Base-by-base conservation (phyloP, 176 grass and related monocot species). In the Oryza coarctata region DNA sequence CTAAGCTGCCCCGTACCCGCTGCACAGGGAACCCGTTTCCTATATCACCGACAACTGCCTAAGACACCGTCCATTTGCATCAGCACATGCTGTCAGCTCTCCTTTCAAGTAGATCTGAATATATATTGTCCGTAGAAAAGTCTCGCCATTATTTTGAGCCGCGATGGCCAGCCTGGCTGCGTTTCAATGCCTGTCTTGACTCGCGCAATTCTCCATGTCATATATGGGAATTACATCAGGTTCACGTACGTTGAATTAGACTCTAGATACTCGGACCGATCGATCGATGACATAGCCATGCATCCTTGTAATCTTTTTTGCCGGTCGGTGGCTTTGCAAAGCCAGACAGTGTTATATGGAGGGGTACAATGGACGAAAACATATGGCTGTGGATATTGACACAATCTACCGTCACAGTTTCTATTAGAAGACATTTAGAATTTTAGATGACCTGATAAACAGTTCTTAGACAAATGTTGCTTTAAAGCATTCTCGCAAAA, bases 111-210 rank as follows among this genome's bases (percentile, higher is more conserved):
- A 18, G 17, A 57, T 57, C 50, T 50, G 47, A 50, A 50, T 17
- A 18, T 50, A 50, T 57, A 57, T 57, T 20, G 18, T 57, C 50
- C 50, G n/a, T 5, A 57, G 1, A 58, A 58, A 83, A 83, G 70
- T 75, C 40, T 52, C 61, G 29, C 70, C 27, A 25, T 47, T 33
- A 74, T 65, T 73, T 12, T 12, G 63, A n/a, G 17, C 0, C 0
- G 29, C 11, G 29, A 26, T 45, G 43, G 20, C 77, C 26, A 4
- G 44, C 58, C 65, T 49, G 70, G 52, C 30, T 9, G 23, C 52
- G 22, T 65, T 65, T 29, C 20, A 14, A 22, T 22, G 63, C 22
- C 49, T 18, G 70, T 83, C 70, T 74, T 83, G 70, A 74, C 81
- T 30, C 27, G 60, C 58, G 70, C 70, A 52, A 52, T 34, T 30